These are phyloP conservation scores for Aegilops sharonensis DNA, from an alignment of 176 grass and related monocot species.

Conservation along the genomic window DNA sequence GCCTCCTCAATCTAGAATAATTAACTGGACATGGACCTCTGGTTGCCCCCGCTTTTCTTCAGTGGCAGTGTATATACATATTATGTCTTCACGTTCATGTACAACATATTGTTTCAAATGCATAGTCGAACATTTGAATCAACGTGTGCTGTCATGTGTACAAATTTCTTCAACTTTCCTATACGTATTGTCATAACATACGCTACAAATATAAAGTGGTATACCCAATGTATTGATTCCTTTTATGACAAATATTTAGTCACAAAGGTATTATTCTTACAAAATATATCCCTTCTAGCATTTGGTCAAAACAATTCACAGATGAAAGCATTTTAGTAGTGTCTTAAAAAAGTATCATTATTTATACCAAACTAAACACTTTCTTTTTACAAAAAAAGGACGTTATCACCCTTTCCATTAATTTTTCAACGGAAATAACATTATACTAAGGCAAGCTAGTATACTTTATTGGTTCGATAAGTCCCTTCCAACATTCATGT, in stretches of 20 bases:
- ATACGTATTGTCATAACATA: not conserved
- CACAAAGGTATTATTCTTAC: not conserved
- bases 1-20: conserved; percentile 9
- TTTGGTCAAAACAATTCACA: too few species aligned
- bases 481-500: not conserved
- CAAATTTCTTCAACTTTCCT: not conserved
- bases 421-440: not conserved
- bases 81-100: too few species aligned
- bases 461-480: not conserved
- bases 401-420: too few species aligned
- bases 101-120: too few species aligned
- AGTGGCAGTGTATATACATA: too few species aligned
- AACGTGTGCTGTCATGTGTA: not conserved
- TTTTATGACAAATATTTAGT: not conserved
- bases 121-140: too few species aligned
- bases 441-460: not conserved
- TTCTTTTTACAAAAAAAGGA: too few species aligned
- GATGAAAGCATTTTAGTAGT: too few species aligned
- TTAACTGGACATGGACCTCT: not conserved
- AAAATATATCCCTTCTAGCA: too few species aligned
- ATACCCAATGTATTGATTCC: not conserved
- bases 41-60: too few species aligned
- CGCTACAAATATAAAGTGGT: not conserved
- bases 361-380: too few species aligned
- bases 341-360: too few species aligned